Evolutionary conservation across 2,329 filamentous ascomycete genomes (phyloP).

Genomic region (Grosmannia serpens): DNA sequence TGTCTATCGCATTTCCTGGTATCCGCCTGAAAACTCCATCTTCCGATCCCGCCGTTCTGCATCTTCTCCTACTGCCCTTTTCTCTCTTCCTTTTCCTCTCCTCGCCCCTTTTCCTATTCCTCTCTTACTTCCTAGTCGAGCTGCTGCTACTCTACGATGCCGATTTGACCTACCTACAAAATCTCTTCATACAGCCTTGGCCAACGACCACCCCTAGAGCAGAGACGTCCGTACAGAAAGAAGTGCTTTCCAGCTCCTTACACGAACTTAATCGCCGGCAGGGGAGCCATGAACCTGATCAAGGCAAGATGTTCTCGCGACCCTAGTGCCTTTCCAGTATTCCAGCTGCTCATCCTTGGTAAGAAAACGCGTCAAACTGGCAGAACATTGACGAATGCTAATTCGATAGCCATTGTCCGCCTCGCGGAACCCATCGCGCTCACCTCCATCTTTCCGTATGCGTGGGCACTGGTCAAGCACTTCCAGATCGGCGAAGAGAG

Average conservation of each 20-base stretch:
- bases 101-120: no score
- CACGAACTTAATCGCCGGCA: no score
- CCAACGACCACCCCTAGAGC: not conserved
- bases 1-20: no score
- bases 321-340: constrained; percentile 65
- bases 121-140: no score
- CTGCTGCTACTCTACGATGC: no score
- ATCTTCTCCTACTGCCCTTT: no score
- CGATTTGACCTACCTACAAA: not conserved
- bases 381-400: not conserved
- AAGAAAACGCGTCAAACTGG: constrained; percentile 22
- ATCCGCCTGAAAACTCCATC: no score
- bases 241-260: no score
- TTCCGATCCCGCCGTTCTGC: no score
- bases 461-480: constrained; percentile 69
- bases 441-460: constrained; percentile 88
- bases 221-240: no score
- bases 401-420: constrained; percentile 60
- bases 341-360: constrained; percentile 80
- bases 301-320: constrained; percentile 38
- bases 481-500: constrained; percentile 60
- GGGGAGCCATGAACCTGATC: constrained; percentile 38
- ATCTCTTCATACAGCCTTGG: not conserved
- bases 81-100: no score
- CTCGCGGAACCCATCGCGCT: constrained; percentile 87